phyloP scores from a whole-genome alignment of 2,329 filamentous ascomycete genomes.

The Pestalotiopsis sp. region DNA sequence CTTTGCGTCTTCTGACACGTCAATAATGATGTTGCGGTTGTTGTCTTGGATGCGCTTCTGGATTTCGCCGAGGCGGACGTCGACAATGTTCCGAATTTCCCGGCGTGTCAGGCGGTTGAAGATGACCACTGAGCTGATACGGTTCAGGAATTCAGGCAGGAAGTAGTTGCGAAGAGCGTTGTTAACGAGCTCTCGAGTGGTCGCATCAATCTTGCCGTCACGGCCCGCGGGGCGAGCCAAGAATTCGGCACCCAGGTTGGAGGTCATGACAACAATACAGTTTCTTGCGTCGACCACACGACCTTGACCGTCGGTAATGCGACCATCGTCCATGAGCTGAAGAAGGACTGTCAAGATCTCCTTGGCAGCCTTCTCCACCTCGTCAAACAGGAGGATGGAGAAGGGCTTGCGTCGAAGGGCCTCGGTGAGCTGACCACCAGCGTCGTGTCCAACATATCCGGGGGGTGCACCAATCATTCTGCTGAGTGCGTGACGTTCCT shows the following conservation, averaged over 20 bases:
- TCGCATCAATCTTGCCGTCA: slow-evolving; percentile 83
- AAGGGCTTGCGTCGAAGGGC: slow-evolving; percentile 92
- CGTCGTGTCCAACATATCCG: slow-evolving; percentile 95
- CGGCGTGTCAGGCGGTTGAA: slow-evolving; percentile 92
- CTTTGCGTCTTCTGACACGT: slow-evolving; percentile 82
- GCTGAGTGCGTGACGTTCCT: slow-evolving; percentile 92
- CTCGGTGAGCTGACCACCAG: slow-evolving; percentile 94
- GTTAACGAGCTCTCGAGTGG: slow-evolving; percentile 89
- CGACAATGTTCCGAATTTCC: slow-evolving; percentile 95
- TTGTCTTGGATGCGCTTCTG: slow-evolving; percentile 89
- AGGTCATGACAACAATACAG: slow-evolving; percentile 99
- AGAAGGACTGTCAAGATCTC: slow-evolving; percentile 94
- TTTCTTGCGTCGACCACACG: slow-evolving; percentile 93
- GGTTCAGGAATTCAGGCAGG: slow-evolving; percentile 97
- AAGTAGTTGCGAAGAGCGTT: slow-evolving; percentile 91
- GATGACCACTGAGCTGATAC: slow-evolving; percentile 94
- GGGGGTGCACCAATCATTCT: slow-evolving; percentile 98
- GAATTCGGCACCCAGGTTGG: slow-evolving; percentile 93
- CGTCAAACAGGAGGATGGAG: slow-evolving; percentile 96
- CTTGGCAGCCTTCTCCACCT: slow-evolving; percentile 98
- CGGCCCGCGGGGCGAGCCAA: slow-evolving; percentile 77
- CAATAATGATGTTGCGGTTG: slow-evolving; percentile 80
- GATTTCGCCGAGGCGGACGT: slow-evolving; percentile 84
- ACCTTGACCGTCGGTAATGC: slow-evolving; percentile 97
- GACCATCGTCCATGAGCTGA: slow-evolving; percentile 99